These are phyloP conservation scores for Rhizopogon vesiculosus DNA, from an alignment of 768 basidiomycete genomes.

Conservation along the genomic window DNA sequence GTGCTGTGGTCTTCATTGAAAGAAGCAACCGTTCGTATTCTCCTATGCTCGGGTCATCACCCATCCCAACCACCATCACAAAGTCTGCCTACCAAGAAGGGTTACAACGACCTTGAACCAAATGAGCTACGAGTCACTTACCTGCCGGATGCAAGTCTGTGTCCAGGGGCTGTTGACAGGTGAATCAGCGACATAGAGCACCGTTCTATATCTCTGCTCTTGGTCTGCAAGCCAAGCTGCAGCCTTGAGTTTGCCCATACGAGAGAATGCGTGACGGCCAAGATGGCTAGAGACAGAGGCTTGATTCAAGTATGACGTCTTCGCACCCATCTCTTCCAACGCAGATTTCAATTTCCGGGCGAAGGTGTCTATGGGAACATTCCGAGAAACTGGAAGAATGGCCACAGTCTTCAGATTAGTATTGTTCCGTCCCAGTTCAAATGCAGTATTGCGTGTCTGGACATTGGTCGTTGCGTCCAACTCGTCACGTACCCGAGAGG, in stretches of 20 bases:
- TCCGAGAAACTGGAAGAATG: slow-evolving; percentile 80
- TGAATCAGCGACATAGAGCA: slow-evolving; percentile 95
- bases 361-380: slow-evolving; percentile 86
- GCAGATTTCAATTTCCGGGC: slow-evolving; percentile 85
- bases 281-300: slow-evolving; percentile 88
- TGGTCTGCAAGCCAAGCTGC: slow-evolving; percentile 90
- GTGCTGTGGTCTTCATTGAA: slow-evolving; percentile 96
- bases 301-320: slow-evolving; percentile 91
- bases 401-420: slow-evolving; percentile 92
- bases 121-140: slow-evolving; percentile 25
- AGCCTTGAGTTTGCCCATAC: slow-evolving; percentile 96
- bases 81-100: slow-evolving; percentile 66
- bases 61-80: slow-evolving; percentile 92
- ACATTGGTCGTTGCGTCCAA: slow-evolving; percentile 57
- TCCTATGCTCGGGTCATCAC: slow-evolving; percentile 84
- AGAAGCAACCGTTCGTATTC: slow-evolving; percentile 93
- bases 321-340: slow-evolving; percentile 89
- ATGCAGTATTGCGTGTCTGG: slow-evolving; percentile 45
- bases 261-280: slow-evolving; percentile 90
- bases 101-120: not conserved
- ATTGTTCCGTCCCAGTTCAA: slow-evolving; percentile 73
- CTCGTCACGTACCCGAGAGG: slow-evolving; percentile 84
- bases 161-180: slow-evolving; percentile 96
- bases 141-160: slow-evolving; percentile 95
- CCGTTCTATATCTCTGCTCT: slow-evolving; percentile 89